These are phyloP conservation scores for Rhododendron mucronatum DNA, from an alignment of 148 eudicot species.

Conservation along the genomic window DNA sequence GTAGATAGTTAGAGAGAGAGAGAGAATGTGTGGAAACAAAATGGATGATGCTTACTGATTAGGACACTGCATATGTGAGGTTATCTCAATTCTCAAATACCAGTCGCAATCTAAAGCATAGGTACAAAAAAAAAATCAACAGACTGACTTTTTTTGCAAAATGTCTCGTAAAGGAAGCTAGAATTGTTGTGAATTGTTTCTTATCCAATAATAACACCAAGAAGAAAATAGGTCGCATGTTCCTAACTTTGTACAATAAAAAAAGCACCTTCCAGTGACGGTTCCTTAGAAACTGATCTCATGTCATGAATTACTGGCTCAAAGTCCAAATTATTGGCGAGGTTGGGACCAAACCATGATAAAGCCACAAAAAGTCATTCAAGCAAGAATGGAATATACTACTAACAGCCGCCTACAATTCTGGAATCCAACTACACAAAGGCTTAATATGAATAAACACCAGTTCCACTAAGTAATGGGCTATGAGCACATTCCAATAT, in stretches of 20 bases:
- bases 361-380: background rate
- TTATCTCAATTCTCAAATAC: background rate
- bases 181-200: background rate
- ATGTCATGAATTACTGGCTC: background rate
- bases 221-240: background rate
- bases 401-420: background rate
- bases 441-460: background rate
- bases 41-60: background rate
- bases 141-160: background rate
- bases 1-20: background rate
- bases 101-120: background rate
- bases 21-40: background rate
- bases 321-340: background rate
- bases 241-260: background rate
- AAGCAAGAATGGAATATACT: background rate
- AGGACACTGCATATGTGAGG: background rate
- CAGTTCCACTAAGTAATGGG: background rate
- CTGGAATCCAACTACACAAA: background rate
- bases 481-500: background rate
- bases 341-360: background rate
- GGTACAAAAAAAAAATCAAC: background rate
- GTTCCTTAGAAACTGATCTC: background rate
- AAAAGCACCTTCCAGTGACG: background rate
- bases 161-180: background rate
- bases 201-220: background rate